These are phyloP conservation scores for Meyerozyma sp. DNA, from an alignment of 1,139 yeast genomes.

Conservation along the genomic window DNA sequence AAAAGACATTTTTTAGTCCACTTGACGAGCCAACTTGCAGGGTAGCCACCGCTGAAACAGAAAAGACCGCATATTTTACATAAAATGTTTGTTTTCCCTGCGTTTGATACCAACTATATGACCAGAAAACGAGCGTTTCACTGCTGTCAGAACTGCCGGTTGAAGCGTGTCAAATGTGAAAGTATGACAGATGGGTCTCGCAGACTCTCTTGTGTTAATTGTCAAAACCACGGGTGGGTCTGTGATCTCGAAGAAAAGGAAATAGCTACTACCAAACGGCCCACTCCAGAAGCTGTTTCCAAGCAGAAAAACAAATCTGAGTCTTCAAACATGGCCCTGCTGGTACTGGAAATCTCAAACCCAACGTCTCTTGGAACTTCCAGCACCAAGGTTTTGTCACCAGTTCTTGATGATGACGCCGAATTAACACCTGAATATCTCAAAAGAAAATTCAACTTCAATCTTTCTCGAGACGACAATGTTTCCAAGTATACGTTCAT, in stretches of 20 bases:
- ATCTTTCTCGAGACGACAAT: conserved; percentile 16
- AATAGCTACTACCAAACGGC: not conserved
- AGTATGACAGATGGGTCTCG: conserved; percentile 31
- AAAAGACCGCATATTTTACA: too few relatives aligned
- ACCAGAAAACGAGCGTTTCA: conserved; percentile 49
- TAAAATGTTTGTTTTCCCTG: conserved; percentile 51
- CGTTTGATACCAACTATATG: conserved; percentile 50
- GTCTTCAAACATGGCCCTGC: not conserved
- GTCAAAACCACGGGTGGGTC: conserved; percentile 13
- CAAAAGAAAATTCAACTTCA: conserved; percentile 21
- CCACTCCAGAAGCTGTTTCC: not conserved
- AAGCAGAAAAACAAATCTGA: not conserved
- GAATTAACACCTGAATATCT: conserved; percentile 17
- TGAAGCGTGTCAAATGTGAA: conserved; percentile 34
- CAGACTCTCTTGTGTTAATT: conserved; percentile 32
- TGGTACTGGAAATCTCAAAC: not conserved
- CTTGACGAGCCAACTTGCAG: too few relatives aligned
- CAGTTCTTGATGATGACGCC: not conserved
- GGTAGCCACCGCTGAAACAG: too few relatives aligned
- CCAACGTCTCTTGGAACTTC: not conserved
- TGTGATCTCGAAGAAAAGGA: conserved; percentile 8
- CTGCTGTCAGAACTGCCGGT: conserved; percentile 48
- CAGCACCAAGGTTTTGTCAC: not conserved
- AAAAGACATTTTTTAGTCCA: too few relatives aligned
- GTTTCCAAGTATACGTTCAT: conserved; percentile 18